phyloP scores from a whole-genome alignment of 495 filamentous ascomycete species.

The Entonaema liquescens region DNA sequence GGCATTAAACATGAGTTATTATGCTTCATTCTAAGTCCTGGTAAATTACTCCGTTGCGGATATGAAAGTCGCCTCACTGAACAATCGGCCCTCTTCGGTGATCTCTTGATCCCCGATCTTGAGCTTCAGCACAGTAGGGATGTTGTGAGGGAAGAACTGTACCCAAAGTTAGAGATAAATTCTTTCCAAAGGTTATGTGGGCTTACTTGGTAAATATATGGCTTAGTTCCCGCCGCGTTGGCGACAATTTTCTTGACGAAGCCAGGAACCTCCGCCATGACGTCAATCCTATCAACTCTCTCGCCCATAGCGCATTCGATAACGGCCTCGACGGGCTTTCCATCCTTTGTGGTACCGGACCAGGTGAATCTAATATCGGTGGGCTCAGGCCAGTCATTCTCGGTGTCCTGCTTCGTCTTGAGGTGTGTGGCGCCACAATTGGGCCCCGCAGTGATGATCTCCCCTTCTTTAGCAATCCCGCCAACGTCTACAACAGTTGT shows the following conservation, averaged over 20 bases:
- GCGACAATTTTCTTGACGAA: conserved; percentile 95
- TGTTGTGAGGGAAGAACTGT: conserved; percentile 69
- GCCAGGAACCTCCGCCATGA: conserved; percentile 94
- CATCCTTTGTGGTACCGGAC: conserved; percentile 80
- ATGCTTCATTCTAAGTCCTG: conserved; percentile 17
- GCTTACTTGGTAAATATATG: conserved; percentile 94
- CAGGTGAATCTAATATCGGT: conserved; percentile 77
- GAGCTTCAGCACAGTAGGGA: conserved; percentile 73
- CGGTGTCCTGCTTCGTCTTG: conserved; percentile 70
- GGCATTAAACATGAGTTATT: conserved; percentile 17
- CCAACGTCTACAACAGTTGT: conserved; percentile 86
- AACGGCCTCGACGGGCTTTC: conserved; percentile 71
- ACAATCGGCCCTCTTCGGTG: conserved; percentile 78
- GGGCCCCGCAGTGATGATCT: conserved; percentile 77
- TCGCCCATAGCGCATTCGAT: conserved; percentile 75
- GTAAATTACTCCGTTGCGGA: conserved; percentile 52
- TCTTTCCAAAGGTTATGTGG: neutral
- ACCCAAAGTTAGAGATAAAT: conserved; percentile 11
- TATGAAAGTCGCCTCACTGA: conserved; percentile 93
- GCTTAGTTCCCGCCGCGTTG: conserved; percentile 85
- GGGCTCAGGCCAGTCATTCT: conserved; percentile 91
- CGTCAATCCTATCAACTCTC: conserved; percentile 84
- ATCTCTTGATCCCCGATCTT: conserved; percentile 81
- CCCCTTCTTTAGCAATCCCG: conserved; percentile 79
- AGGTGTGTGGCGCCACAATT: conserved; percentile 71